Evolutionary conservation across 1,284 basidiomycete species (phyloP).

Genomic region (Takashimella tepidaria): DNA sequence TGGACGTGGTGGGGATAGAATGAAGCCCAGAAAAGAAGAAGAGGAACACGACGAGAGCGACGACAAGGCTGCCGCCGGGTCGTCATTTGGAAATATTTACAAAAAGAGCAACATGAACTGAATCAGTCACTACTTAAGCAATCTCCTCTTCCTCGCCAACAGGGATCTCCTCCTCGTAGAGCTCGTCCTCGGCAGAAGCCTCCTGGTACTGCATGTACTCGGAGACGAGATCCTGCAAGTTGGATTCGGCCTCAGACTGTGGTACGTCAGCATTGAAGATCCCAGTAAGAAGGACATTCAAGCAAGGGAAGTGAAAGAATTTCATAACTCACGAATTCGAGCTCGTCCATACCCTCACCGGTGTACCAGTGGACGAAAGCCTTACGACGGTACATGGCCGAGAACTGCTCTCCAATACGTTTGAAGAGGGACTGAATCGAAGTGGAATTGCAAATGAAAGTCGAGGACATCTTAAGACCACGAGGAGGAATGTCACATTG

Average conservation of each 20-base stretch:
- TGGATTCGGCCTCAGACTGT: conserved; percentile 82
- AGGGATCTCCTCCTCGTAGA: conserved; percentile 48
- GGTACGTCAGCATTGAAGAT: conserved; percentile 60
- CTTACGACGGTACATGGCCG: conserved; percentile 97
- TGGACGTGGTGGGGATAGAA: neutral
- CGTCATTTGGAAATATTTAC: conserved; percentile 1
- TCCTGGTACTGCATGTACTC: conserved; percentile 98
- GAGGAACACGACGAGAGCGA: conserved; percentile 1
- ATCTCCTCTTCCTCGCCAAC: conserved; percentile 40
- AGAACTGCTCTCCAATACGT: conserved; percentile 95
- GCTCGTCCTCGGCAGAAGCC: conserved; percentile 55
- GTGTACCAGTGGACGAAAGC: conserved; percentile 99
- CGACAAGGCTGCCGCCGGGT: conserved; percentile 18
- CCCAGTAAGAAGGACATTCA: too few relatives aligned
- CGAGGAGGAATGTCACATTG: conserved; percentile 89
- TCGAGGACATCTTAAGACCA: conserved; percentile 91
- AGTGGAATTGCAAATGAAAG: conserved; percentile 96
- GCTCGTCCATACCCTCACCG: conserved; percentile 98
- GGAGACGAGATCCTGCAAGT: conserved; percentile 91
- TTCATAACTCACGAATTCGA: conserved; percentile 61
- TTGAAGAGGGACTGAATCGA: conserved; percentile 97
- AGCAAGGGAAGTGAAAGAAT: too few relatives aligned
- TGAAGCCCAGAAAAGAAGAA: neutral
- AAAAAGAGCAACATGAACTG: conserved; percentile 8
- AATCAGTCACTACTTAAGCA: conserved; percentile 17